Base-by-base conservation (phyloP, 2,329 filamentous ascomycete species). In the Arthrinium phaeospermum region DNA sequence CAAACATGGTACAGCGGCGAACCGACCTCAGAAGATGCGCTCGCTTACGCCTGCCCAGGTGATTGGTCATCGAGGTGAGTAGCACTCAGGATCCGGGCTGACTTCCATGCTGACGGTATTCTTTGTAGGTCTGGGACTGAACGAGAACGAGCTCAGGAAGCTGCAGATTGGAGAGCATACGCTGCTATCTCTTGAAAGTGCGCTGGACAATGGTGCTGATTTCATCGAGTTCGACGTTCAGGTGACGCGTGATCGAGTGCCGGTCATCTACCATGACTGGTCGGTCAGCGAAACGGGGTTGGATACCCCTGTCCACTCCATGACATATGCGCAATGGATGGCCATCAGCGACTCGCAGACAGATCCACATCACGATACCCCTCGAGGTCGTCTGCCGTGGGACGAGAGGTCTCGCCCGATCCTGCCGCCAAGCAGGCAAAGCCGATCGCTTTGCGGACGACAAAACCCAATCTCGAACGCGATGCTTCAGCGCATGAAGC, bases 261-360 rank as follows among this genome's bases (percentile, higher is more conserved):
- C 84, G 2, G 79, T 85, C 14, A 79, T 84, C 22, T 85, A 82
- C 69, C 83, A 85, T 72, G 83, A 85, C 73, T 85, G 84, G 70
- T 80, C 80, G 2, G 72, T 85, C 7, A 84, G 82, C 72, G 83
- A 85, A 72, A 80, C 81, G 6, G 83, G 84, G 2, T 82, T 82
- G 4, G 83, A 85, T 73, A 75, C 81, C 45, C 79, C 83, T 19
- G 78, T 85, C 24, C 82, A 85, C 74, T 80, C 80, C 69, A 69
- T 85, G 22, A 83, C 77, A 10, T 73, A 83, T 8, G 80, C 82
- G 19, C 83, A 85, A 77, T 83, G 82, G 73, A 77, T 79, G 69
- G 73, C 81, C 67, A 75, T 78, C 5, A 78, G 80, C 69, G 75
- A 79, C 16, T 71, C 76, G 14, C 77, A 78, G 45, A 72, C 74